Evolutionary conservation across 805 yeast species (phyloP).

Genomic region (Nakazawaea populi): DNA sequence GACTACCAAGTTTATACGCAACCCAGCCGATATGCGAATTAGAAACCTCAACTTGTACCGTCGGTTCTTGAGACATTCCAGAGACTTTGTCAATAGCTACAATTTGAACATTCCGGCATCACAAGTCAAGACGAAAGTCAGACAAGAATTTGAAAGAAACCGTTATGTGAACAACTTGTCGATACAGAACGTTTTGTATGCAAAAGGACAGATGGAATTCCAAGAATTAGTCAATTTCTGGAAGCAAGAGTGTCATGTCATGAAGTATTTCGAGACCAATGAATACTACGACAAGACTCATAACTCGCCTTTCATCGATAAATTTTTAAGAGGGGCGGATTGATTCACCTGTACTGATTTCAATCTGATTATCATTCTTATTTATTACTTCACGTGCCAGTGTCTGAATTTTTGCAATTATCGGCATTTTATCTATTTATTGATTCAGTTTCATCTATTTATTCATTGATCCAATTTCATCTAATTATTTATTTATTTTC

Average conservation of each 20-base stretch:
- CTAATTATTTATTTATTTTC: neutral
- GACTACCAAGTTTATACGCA: constrained; percentile 62
- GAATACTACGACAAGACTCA: constrained; percentile 48
- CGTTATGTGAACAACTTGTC: constrained; percentile 65
- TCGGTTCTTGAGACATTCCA: constrained; percentile 56
- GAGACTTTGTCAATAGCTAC: constrained; percentile 49
- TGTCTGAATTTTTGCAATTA: too few relatives aligned
- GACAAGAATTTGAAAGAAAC: constrained; percentile 86
- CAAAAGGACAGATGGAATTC: constrained; percentile 87
- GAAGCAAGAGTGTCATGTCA: constrained; percentile 83
- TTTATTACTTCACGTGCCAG: too few relatives aligned
- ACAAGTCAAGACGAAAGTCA: constrained; percentile 71
- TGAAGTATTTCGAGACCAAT: constrained; percentile 73
- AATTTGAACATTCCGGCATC: constrained; percentile 76
- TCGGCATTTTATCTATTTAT: neutral
- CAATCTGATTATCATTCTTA: too few relatives aligned
- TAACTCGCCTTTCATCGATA: constrained; percentile 61
- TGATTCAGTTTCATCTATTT: neutral
- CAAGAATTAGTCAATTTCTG: constrained; percentile 85
- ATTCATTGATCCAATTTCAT: neutral
- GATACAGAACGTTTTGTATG: constrained; percentile 60
- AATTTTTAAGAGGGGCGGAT: constrained; percentile 60
- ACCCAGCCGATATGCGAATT: constrained; percentile 52
- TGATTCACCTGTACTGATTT: constrained; percentile 6
- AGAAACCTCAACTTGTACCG: constrained; percentile 71